Conservation (phyloP, 2,329 filamentous ascomycete species). For the Venturia aucupariae region DNA sequence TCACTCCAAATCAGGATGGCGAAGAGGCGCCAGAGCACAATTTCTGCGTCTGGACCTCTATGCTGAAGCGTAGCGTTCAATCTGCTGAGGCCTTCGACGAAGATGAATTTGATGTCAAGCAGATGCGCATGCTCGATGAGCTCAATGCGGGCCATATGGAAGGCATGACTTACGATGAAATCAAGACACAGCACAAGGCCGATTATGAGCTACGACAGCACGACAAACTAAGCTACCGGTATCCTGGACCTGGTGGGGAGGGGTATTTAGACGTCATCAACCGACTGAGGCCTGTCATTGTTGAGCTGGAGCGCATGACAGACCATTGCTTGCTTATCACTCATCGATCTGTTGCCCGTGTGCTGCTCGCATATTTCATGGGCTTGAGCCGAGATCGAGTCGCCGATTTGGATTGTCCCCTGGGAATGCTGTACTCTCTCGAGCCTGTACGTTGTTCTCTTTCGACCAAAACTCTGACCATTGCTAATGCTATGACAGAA, state of each 20-base stretch:
- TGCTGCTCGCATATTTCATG: slow-evolving; percentile 94
- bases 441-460: slow-evolving; percentile 51
- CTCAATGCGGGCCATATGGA: slow-evolving; percentile 89
- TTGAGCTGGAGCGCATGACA: slow-evolving; percentile 93
- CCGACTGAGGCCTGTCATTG: slow-evolving; percentile 86
- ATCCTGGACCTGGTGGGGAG: slow-evolving; percentile 90
- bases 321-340: slow-evolving; percentile 90
- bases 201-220: slow-evolving; percentile 71
- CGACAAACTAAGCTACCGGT: slow-evolving; percentile 93
- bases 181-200: slow-evolving; percentile 65
- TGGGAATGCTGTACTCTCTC: slow-evolving; percentile 89
- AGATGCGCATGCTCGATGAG: slow-evolving; percentile 97
- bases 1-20: slow-evolving; percentile 41
- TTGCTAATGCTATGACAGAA: slow-evolving; percentile 39
- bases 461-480: not conserved
- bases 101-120: slow-evolving; percentile 92
- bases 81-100: slow-evolving; percentile 89
- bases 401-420: slow-evolving; percentile 84
- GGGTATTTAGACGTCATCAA: slow-evolving; percentile 97
- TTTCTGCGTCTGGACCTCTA: slow-evolving; percentile 97
- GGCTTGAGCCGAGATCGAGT: slow-evolving; percentile 85
- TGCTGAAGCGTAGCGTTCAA: slow-evolving; percentile 83
- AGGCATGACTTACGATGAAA: slow-evolving; percentile 88
- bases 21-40: slow-evolving; percentile 66
- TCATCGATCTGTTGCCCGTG: slow-evolving; percentile 83